These are phyloP conservation scores for Xylaria longipes DNA, from an alignment of 495 filamentous ascomycete species.

Conservation along the genomic window DNA sequence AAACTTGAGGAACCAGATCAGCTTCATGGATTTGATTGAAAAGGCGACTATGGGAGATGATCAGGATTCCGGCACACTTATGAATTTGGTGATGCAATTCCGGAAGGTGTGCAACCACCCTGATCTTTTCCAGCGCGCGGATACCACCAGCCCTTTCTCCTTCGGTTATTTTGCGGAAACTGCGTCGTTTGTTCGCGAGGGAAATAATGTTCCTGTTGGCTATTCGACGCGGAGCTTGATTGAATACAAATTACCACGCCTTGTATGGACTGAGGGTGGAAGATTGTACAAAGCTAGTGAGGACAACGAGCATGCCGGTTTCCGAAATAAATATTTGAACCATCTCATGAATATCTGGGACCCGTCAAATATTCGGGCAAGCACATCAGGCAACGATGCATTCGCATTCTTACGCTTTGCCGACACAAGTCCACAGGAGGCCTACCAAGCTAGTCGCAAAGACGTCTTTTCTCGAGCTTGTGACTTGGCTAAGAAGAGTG, in stretches of 20 bases:
- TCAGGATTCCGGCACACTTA: conserved; percentile 90
- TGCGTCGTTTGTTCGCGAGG: conserved; percentile 91
- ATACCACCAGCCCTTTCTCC: conserved; percentile 85
- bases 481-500: conserved; percentile 57
- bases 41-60: conserved; percentile 96
- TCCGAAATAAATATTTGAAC: conserved; percentile 71
- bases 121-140: conserved; percentile 93
- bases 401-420: conserved; percentile 94
- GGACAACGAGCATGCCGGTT: conserved; percentile 77
- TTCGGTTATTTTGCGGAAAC: conserved; percentile 89
- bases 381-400: conserved; percentile 59
- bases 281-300: conserved; percentile 77
- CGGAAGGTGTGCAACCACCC: conserved; percentile 99
- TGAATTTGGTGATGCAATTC: conserved; percentile 99
- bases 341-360: conserved; percentile 90
- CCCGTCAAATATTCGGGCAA: conserved; percentile 74
- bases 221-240: conserved; percentile 91
- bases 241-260: conserved; percentile 78
- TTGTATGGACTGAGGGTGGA: conserved; percentile 78
- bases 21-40: conserved; percentile 97
- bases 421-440: conserved; percentile 77
- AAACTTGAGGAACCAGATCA: conserved; percentile 92
- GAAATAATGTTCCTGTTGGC: conserved; percentile 73
- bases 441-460: conserved; percentile 64
- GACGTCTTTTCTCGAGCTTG: conserved; percentile 66